Evolutionary conservation across 257 asterid genomes (phyloP).

Genomic region (Solanum etuberosum): DNA sequence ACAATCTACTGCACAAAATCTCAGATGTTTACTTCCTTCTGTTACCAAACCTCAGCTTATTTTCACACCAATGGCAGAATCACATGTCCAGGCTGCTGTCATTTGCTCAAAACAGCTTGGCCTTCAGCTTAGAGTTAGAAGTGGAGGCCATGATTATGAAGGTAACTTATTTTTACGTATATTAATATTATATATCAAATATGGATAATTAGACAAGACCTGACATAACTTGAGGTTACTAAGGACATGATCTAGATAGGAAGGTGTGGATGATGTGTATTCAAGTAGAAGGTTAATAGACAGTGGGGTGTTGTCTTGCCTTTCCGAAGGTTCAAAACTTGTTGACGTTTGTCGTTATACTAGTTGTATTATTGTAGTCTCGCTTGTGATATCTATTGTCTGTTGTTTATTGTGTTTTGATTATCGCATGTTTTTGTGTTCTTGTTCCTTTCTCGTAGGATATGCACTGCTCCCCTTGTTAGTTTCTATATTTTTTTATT

Average conservation of each 20-base stretch:
- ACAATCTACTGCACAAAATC: conserved; percentile 25
- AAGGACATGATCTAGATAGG: too few species aligned
- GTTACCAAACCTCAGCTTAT: conserved; percentile 20
- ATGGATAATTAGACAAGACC: too few species aligned
- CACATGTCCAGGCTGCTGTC: conserved; percentile 29
- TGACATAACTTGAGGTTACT: too few species aligned
- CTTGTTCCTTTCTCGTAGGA: neutral
- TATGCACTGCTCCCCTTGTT: neutral
- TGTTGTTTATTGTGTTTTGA: neutral
- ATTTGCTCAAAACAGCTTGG: conserved; percentile 17
- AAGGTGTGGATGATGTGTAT: too few species aligned
- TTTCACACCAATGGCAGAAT: conserved; percentile 21
- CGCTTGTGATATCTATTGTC: too few species aligned
- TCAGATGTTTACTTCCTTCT: conserved; percentile 19
- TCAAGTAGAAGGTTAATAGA: too few species aligned
- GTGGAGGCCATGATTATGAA: conserved; percentile 29
- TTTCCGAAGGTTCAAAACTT: neutral
- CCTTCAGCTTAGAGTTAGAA: conserved; percentile 17
- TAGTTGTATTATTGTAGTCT: neutral
- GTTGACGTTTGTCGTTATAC: neutral
- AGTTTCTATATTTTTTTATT: too few species aligned
- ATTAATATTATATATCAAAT: neutral
- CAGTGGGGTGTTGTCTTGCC: neutral
- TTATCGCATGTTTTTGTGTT: neutral
- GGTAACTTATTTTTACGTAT: neutral